phyloP scores from a whole-genome alignment of 2,329 filamentous ascomycete species.

The Cladobotryum protrusum region DNA sequence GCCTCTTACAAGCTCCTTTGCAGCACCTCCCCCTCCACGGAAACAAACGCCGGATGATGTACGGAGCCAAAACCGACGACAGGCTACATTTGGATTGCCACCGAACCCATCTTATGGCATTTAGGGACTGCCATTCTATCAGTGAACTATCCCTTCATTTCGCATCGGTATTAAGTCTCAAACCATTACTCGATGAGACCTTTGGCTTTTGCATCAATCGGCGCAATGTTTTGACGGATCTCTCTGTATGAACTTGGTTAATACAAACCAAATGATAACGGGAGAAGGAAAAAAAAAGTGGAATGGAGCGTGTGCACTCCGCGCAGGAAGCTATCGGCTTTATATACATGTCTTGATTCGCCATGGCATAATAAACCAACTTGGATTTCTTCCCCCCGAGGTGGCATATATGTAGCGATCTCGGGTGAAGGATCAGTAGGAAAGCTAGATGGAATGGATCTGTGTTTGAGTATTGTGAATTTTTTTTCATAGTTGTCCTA shows the following conservation, averaged over 20 bases:
- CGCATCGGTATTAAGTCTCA: not conserved
- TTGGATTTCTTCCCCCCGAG: conserved; percentile 15
- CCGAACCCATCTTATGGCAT: conserved; percentile 35
- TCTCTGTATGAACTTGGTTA: not conserved
- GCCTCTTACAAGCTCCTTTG: conserved; percentile 52
- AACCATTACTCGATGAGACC: conserved; percentile 14
- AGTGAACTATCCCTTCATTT: conserved; percentile 1
- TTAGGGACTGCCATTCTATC: conserved; percentile 14
- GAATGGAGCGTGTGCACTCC: conserved; percentile 1
- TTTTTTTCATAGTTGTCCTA: conserved; percentile 1
- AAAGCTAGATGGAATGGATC: conserved; percentile 20
- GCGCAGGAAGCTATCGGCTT: conserved; percentile 8
- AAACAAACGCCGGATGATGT: conserved; percentile 51
- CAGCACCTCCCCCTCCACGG: conserved; percentile 50
- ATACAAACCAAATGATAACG: conserved; percentile 1
- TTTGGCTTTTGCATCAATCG: conserved; percentile 27
- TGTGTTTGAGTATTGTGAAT: conserved; percentile 11
- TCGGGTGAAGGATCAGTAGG: conserved; percentile 16
- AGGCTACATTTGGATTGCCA: conserved; percentile 46
- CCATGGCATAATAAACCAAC: conserved; percentile 7
- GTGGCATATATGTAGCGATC: conserved; percentile 17
- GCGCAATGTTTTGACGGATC: conserved; percentile 24
- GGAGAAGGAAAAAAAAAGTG: not conserved
- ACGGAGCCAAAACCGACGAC: conserved; percentile 46
- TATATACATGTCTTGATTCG: conserved; percentile 4